Conservation (phyloP, 495 filamentous ascomycete genomes). For the Penicillium diatomitis region DNA sequence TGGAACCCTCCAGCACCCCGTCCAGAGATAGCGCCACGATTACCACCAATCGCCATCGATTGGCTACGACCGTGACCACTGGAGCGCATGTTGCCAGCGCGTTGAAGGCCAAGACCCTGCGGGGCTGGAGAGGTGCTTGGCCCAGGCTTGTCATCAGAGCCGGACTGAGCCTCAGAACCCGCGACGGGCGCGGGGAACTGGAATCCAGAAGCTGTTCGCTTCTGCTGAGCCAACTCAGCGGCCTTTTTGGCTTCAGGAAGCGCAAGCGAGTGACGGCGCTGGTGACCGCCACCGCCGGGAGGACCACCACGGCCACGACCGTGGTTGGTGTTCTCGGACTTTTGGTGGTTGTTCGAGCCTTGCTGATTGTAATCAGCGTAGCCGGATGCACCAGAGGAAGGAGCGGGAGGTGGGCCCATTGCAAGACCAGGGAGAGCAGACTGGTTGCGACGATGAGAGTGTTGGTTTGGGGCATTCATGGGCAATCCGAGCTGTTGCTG, state of each 20-base stretch:
- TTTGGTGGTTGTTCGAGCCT: conserved; percentile 44
- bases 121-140: conserved; percentile 24
- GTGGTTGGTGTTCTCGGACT: conserved; percentile 58
- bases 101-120: conserved; percentile 37
- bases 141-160: conserved; percentile 32
- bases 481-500: conserved; percentile 64
- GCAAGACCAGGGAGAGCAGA: conserved; percentile 91
- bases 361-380: conserved; percentile 71
- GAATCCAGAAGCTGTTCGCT: conserved; percentile 84
- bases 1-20: conserved; percentile 61
- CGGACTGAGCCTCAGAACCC: conserved; percentile 36
- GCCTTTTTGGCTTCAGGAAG: conserved; percentile 96
- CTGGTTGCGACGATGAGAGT: conserved; percentile 94
- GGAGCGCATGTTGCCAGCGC: conserved; percentile 41
- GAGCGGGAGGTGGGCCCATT: conserved; percentile 84
- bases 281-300: conserved; percentile 63
- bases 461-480: conserved; percentile 67
- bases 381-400: conserved; percentile 89
- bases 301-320: conserved; percentile 74
- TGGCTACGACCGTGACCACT: conserved; percentile 58
- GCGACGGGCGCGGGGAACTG: conserved; percentile 74
- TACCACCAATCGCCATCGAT: conserved; percentile 57
- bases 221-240: conserved; percentile 92
- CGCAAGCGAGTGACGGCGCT: conserved; percentile 89
- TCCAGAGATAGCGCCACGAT: conserved; percentile 42